phyloP scores from a whole-genome alignment of 2,329 filamentous ascomycete species.

The Monascus ruber region DNA sequence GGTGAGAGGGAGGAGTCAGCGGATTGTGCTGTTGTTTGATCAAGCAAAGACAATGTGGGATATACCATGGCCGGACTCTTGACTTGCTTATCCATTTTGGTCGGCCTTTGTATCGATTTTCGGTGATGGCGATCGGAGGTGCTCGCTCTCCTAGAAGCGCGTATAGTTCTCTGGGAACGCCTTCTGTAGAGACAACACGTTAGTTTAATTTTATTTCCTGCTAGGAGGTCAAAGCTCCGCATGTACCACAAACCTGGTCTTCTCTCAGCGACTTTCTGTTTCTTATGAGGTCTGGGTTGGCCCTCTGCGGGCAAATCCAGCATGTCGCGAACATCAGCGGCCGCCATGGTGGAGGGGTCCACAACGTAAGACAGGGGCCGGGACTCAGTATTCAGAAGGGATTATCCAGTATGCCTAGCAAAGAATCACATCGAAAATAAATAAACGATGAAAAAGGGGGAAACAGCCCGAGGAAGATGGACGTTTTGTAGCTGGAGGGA shows the following conservation, averaged over 20 bases:
- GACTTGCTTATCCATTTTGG: constrained; percentile 37
- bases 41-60: constrained; percentile 40
- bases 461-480: too few species aligned
- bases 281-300: constrained; percentile 54
- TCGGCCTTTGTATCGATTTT: constrained; percentile 42
- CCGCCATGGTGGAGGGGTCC: constrained; percentile 46
- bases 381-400: neutral
- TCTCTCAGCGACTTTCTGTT: constrained; percentile 56
- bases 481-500: too few species aligned
- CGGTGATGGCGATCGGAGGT: constrained; percentile 41
- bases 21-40: constrained; percentile 37
- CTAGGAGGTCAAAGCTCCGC: too few species aligned
- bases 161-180: constrained; percentile 40
- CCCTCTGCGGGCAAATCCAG: constrained; percentile 63
- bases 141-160: constrained; percentile 41
- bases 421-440: too few species aligned
- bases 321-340: constrained; percentile 77
- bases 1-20: constrained; percentile 19
- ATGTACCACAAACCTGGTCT: constrained; percentile 36
- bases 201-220: too few species aligned
- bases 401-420: neutral
- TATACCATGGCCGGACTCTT: constrained; percentile 33
- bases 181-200: constrained; percentile 21
- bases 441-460: too few species aligned
- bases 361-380: too few species aligned